These are phyloP conservation scores for Lyophyllum decastes DNA, from an alignment of 768 basidiomycete species.

Conservation along the genomic window DNA sequence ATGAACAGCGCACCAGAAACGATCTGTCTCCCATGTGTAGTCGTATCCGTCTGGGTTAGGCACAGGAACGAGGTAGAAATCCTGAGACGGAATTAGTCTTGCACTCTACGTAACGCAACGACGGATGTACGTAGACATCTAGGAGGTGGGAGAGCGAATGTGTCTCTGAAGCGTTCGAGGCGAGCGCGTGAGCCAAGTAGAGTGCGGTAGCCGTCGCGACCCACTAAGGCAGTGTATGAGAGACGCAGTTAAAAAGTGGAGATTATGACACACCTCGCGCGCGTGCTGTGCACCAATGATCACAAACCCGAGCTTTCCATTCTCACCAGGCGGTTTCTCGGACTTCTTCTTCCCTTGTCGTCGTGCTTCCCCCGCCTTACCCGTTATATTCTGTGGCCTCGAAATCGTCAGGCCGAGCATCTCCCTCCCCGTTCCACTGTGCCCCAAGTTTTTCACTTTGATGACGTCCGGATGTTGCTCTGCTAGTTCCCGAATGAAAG, in stretches of 20 bases:
- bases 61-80: slow-evolving; percentile 67
- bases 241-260: slow-evolving; percentile 7
- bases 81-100: slow-evolving; percentile 31
- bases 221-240: slow-evolving; percentile 53
- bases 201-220: slow-evolving; percentile 73
- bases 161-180: slow-evolving; percentile 47
- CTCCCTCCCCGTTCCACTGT: slow-evolving; percentile 58
- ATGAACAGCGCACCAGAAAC: slow-evolving; percentile 51
- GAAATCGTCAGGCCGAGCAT: slow-evolving; percentile 59
- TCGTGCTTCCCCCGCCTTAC: not conserved
- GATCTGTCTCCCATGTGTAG: slow-evolving; percentile 70
- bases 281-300: slow-evolving; percentile 76
- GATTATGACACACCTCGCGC: slow-evolving; percentile 54
- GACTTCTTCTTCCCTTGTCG: slow-evolving; percentile 16
- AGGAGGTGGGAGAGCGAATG: slow-evolving; percentile 52
- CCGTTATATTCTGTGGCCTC: no score
- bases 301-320: slow-evolving; percentile 57
- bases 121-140: slow-evolving; percentile 46
- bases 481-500: slow-evolving; percentile 52
- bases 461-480: slow-evolving; percentile 47
- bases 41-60: slow-evolving; percentile 76
- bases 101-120: slow-evolving; percentile 1
- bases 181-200: slow-evolving; percentile 73
- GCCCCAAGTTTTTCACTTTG: slow-evolving; percentile 50
- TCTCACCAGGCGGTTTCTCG: slow-evolving; percentile 15